These are phyloP conservation scores for Candida dubliniensis DNA, from an alignment of 1,139 yeast species.

Conservation along the genomic window DNA sequence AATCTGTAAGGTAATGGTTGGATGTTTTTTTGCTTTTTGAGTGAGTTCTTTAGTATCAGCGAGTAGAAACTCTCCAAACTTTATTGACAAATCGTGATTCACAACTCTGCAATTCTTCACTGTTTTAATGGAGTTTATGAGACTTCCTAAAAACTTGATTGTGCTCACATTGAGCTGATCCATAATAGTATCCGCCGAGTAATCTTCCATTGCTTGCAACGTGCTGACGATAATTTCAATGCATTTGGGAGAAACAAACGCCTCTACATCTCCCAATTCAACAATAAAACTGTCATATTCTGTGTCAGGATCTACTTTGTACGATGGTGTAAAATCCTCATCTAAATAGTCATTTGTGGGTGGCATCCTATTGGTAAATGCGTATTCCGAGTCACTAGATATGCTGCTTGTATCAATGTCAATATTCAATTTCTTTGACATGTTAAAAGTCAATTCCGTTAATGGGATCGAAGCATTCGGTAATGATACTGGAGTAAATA, in stretches of 20 bases:
- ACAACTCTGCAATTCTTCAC: conserved; percentile 52
- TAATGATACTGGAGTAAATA: conserved; percentile 60
- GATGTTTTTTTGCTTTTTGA: conserved; percentile 18
- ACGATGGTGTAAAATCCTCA: conserved; percentile 45
- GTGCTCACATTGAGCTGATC: conserved; percentile 69
- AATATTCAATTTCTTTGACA: conserved; percentile 6
- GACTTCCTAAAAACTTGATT: conserved; percentile 40
- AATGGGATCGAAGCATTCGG: conserved; percentile 70
- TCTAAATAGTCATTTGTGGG: conserved; percentile 43
- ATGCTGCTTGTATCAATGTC: conserved; percentile 9
- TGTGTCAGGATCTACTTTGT: conserved; percentile 39
- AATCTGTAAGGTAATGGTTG: conserved; percentile 27
- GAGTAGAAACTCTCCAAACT: conserved; percentile 41
- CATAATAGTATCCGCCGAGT: conserved; percentile 48
- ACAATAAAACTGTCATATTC: conserved; percentile 58
- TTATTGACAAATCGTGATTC: conserved; percentile 47
- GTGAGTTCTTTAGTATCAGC: conserved; percentile 18
- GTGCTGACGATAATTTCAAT: conserved; percentile 29
- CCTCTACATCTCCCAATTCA: conserved; percentile 48
- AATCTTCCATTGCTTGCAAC: conserved; percentile 34
- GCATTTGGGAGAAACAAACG: conserved; percentile 39
- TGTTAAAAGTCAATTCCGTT: conserved; percentile 20
- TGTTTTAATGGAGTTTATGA: conserved; percentile 36
- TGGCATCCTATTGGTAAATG: conserved; percentile 5
- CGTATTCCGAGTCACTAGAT: conserved; percentile 5